Evolutionary conservation across 2,329 filamentous ascomycete genomes (phyloP).

Genomic region (Bimuria novae-zelandiae): DNA sequence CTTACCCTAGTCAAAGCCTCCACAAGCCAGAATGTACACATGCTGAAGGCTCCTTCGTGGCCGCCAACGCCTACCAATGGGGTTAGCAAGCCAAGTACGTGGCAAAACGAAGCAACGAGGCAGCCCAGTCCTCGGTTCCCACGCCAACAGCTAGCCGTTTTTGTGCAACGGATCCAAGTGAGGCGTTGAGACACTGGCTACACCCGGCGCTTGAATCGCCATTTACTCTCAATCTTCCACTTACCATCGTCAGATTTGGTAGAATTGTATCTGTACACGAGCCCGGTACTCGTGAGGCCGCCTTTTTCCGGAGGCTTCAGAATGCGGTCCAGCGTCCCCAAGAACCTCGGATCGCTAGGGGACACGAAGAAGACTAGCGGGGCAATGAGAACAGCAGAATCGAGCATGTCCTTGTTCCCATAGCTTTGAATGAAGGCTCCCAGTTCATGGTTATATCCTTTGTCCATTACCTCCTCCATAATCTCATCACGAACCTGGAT

Average conservation of each 20-base stretch:
- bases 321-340: conserved; percentile 73
- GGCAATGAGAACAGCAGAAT: conserved; percentile 76
- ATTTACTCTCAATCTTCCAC: conserved; percentile 25
- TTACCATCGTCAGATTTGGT: conserved; percentile 70
- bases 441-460: conserved; percentile 73
- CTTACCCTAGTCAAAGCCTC: conserved; percentile 74
- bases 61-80: conserved; percentile 67
- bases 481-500: conserved; percentile 63
- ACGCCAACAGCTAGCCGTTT: background rate
- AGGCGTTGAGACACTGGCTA: conserved; percentile 12
- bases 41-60: conserved; percentile 75
- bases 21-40: conserved; percentile 84
- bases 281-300: conserved; percentile 73
- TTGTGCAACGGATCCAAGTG: conserved; percentile 5
- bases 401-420: conserved; percentile 70
- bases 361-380: conserved; percentile 80
- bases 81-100: conserved; percentile 9
- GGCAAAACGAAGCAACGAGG: background rate
- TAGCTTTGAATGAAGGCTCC: conserved; percentile 77
- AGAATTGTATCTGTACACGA: conserved; percentile 77
- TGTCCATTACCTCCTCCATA: conserved; percentile 79
- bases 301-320: conserved; percentile 74
- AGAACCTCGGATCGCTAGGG: conserved; percentile 76
- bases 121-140: background rate
- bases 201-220: background rate